Evolutionary conservation across 192 early-diverging fungal species (phyloP).

Genomic region (Gaertneriomyces sp.): DNA sequence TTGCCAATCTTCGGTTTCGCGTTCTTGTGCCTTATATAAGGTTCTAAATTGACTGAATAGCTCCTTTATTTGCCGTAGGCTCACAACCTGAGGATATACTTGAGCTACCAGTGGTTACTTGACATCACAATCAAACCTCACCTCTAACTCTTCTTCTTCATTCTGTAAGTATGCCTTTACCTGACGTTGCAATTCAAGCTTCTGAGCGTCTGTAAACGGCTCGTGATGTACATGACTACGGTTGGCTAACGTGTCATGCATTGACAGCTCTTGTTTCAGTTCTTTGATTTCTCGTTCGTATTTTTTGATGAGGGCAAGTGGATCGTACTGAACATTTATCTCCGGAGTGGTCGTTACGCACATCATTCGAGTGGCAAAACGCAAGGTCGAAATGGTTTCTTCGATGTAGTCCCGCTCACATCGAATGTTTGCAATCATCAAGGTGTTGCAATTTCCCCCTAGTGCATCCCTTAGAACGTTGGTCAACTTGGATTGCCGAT

Average conservation of each 20-base stretch:
- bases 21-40: slow-evolving; percentile 48
- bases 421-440: slow-evolving; percentile 62
- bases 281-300: slow-evolving; percentile 59
- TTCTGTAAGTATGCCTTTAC: slow-evolving; percentile 51
- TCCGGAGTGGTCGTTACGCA: slow-evolving; percentile 55
- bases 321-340: slow-evolving; percentile 61
- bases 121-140: slow-evolving; percentile 10
- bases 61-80: slow-evolving; percentile 55
- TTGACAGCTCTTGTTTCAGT: slow-evolving; percentile 60
- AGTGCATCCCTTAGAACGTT: slow-evolving; percentile 59
- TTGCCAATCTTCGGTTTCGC: slow-evolving; percentile 44
- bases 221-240: slow-evolving; percentile 64
- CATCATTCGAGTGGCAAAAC: slow-evolving; percentile 67
- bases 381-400: slow-evolving; percentile 63
- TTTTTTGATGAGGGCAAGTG: slow-evolving; percentile 60
- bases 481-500: slow-evolving; percentile 60
- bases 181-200: slow-evolving; percentile 42
- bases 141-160: slow-evolving; percentile 54
- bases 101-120: neutral
- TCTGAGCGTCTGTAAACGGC: slow-evolving; percentile 48
- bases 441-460: slow-evolving; percentile 61
- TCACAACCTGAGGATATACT: slow-evolving; percentile 39
- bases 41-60: slow-evolving; percentile 46
- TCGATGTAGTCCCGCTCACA: slow-evolving; percentile 51
- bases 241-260: slow-evolving; percentile 55